Base-by-base conservation (phyloP, 352 stramenopile genomes). In the Pythium insidiosum region DNA sequence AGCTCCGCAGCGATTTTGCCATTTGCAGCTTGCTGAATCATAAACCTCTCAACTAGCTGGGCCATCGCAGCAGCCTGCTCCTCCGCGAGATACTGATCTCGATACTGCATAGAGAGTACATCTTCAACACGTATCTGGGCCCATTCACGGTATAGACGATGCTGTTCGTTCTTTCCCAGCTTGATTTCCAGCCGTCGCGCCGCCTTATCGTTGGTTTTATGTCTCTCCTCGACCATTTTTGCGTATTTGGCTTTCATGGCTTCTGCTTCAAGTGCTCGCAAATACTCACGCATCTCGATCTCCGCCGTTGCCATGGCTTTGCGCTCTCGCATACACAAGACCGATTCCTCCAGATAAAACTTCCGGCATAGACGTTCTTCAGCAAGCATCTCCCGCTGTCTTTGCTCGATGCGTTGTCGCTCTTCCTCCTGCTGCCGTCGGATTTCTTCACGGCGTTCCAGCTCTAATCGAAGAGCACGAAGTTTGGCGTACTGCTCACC, bases 181-280 rank as follows among this genome's bases (percentile, higher is more conserved):
- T 90, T 90, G 37, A 90, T 90, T 40, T 90, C 75, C 2, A 86
- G 55, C 2, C 78, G 71, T 4, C 78, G 74, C 3, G 73, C 73
- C 0, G 66, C 71, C 38, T 82, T 85, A 29, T 86, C 73, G 23
- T 75, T 86, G 6, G 67, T 36, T n/a, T 63, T 59, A 28, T 70
- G 77, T 1, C 67, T 55, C 21, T 88, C 75, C 7, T 81, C 70
- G 3, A 81, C 36, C 61, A 86, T 75, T 33, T 78, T 68, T 3
- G 77, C 61, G 37, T 87, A 90, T 35, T 88, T 87, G 0, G 70
- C 68, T 33, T 88, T 83, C 71, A 86, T 84, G 0, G 61, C 60
- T 39, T 90, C 73, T 0, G 86, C 23, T 40, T 85, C 71, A 5
- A 87, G 43, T 47, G 73, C 67, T 0, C 78, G 66, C 15, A 84